A percentile compares a stretch with the other conserved stretches of the same genome.
These are phyloP conservation scores for Ogataea salicorniae DNA, from an alignment of 805 yeast genomes.

Conservation along the genomic window DNA sequence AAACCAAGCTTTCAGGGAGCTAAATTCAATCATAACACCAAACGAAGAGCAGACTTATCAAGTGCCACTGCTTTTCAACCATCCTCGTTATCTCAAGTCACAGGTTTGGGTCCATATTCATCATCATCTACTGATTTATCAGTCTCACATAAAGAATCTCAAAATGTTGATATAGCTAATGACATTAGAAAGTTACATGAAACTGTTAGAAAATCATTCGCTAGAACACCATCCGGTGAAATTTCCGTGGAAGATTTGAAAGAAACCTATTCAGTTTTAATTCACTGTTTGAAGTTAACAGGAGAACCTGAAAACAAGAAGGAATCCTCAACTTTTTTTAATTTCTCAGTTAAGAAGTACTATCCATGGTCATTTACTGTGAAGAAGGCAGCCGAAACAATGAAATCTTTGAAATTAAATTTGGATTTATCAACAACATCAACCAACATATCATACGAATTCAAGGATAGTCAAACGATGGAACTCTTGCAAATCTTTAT, in stretches of 20 bases:
- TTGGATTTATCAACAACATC: constrained; percentile 46
- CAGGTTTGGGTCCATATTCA: no score
- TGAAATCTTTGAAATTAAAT: constrained; percentile 45
- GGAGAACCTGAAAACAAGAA: constrained; percentile 20
- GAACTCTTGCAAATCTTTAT: constrained; percentile 47
- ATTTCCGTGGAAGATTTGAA: constrained; percentile 54
- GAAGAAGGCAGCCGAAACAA: constrained; percentile 44
- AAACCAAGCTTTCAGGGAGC: no score
- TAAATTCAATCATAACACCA: no score
- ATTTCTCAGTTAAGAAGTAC: constrained; percentile 15
- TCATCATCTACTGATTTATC: no score
- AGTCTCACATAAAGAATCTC: no score
- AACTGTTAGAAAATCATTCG: constrained; percentile 13
- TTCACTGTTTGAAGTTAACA: constrained; percentile 38
- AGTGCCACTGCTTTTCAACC: no score
- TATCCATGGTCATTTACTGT: constrained; percentile 51
- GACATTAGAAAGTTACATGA: constrained; percentile 8
- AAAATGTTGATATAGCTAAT: not conserved
- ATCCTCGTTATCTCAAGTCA: no score
- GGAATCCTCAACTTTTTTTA: constrained; percentile 4
- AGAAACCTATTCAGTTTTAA: constrained; percentile 50
- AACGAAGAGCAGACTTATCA: no score
- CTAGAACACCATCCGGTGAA: constrained; percentile 47
- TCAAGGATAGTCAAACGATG: constrained; percentile 43
- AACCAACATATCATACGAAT: constrained; percentile 49